These are phyloP conservation scores for Knufia petricola DNA, from an alignment of 2,329 filamentous ascomycete genomes.

Conservation along the genomic window DNA sequence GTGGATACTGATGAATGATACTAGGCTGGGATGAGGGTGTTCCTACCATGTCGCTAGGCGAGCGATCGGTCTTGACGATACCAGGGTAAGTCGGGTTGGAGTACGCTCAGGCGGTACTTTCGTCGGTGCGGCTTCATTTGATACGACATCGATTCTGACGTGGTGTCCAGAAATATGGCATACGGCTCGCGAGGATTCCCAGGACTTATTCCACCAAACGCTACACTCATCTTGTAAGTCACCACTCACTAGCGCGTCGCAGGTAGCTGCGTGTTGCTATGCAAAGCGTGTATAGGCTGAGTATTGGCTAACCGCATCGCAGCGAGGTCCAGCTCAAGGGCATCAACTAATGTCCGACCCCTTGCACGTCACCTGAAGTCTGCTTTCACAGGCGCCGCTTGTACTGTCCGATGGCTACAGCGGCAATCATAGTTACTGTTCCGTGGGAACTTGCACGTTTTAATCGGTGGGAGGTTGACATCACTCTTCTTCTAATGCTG, in stretches of 20 bases:
- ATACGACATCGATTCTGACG: constrained; percentile 8
- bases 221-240: constrained; percentile 76
- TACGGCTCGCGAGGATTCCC: constrained; percentile 54
- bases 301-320: constrained; percentile 10
- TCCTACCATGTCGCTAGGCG: constrained; percentile 47
- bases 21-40: constrained; percentile 12
- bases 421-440: neutral
- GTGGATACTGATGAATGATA: neutral
- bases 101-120: neutral
- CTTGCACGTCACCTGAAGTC: neutral
- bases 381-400: neutral
- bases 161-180: constrained; percentile 2
- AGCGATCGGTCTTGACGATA: constrained; percentile 80
- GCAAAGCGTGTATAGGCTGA: neutral
- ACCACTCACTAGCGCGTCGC: neutral
- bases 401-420: too few species aligned
- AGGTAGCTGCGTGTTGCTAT: neutral
- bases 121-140: neutral
- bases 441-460: neutral
- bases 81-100: constrained; percentile 48
- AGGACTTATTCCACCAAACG: constrained; percentile 62
- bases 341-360: constrained; percentile 10
- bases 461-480: too few species aligned
- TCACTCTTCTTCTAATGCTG: too few species aligned
- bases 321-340: constrained; percentile 61